Evolutionary conservation across 345 rosid species (phyloP).

Genomic region (Toxicodendron radicans): DNA sequence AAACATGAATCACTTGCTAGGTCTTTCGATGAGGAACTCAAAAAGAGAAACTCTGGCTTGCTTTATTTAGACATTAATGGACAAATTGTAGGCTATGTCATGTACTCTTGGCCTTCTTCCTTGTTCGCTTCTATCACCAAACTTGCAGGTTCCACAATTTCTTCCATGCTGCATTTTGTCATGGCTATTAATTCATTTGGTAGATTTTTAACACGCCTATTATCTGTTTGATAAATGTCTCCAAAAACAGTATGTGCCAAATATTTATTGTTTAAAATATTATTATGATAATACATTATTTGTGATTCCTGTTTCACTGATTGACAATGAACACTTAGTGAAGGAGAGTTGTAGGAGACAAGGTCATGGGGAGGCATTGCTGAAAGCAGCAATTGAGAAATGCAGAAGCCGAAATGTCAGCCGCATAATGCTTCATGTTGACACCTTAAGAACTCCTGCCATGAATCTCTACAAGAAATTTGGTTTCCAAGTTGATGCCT

Average conservation of each 20-base stretch:
- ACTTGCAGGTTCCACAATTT: constrained; percentile 56
- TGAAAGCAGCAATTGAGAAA: constrained; percentile 62
- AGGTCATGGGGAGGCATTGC: constrained; percentile 74
- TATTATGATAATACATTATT: too few relatives aligned
- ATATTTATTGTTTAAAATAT: too few relatives aligned
- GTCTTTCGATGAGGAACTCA: constrained; percentile 66
- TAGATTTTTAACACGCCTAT: neutral
- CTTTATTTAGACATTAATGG: constrained; percentile 48
- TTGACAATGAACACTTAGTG: constrained; percentile 36
- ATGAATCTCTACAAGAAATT: constrained; percentile 66
- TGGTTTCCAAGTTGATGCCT: constrained; percentile 67
- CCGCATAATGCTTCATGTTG: constrained; percentile 74
- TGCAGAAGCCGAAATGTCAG: constrained; percentile 71
- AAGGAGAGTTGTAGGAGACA: constrained; percentile 61
- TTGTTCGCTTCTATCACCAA: constrained; percentile 71
- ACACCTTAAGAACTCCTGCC: constrained; percentile 63
- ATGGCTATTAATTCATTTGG: too few relatives aligned
- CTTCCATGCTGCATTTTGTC: neutral
- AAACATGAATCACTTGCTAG: constrained; percentile 80
- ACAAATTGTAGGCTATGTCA: constrained; percentile 58
- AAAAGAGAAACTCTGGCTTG: constrained; percentile 65
- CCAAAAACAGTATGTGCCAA: neutral
- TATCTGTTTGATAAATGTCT: constrained; percentile 55
- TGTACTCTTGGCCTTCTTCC: constrained; percentile 78
- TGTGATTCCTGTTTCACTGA: neutral